phyloP scores from a whole-genome alignment of 441 rosid species.

The Euphorbia corollata region DNA sequence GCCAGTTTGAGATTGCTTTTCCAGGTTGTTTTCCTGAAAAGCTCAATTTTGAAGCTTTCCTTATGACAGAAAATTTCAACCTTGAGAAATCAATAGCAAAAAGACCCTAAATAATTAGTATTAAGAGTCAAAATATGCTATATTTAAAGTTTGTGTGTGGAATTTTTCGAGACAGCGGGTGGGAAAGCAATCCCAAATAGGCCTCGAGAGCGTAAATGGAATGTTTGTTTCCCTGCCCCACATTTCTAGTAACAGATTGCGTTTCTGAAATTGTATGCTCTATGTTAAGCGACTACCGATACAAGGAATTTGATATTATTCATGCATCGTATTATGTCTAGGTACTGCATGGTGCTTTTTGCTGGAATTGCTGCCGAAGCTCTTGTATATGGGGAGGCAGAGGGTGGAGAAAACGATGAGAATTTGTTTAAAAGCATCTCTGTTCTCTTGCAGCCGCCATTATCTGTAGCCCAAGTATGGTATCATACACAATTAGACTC shows the following conservation, averaged over 20 bases:
- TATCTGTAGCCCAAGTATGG: conserved; percentile 63
- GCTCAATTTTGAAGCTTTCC: no score
- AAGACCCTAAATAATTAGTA: no score
- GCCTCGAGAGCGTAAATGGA: neutral
- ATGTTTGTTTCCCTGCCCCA: neutral
- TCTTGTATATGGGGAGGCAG: conserved; percentile 82
- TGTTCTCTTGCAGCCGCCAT: conserved; percentile 68
- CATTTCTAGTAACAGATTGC: neutral
- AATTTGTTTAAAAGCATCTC: conserved; percentile 81
- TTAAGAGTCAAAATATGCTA: no score
- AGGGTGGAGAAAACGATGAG: conserved; percentile 95
- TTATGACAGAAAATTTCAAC: no score
- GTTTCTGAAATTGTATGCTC: neutral
- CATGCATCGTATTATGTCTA: conserved; percentile 25
- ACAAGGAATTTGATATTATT: neutral
- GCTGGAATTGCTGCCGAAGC: conserved; percentile 98
- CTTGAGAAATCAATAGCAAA: no score
- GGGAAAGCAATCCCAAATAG: no score
- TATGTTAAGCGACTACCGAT: neutral
- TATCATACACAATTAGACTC: no score
- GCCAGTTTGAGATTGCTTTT: no score
- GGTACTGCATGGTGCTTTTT: conserved; percentile 92
- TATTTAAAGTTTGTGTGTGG: no score
- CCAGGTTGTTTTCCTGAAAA: no score
- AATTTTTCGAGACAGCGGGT: no score